phyloP scores from a whole-genome alignment of 2,329 filamentous ascomycete species.

The Phyllosticta capitalensis region DNA sequence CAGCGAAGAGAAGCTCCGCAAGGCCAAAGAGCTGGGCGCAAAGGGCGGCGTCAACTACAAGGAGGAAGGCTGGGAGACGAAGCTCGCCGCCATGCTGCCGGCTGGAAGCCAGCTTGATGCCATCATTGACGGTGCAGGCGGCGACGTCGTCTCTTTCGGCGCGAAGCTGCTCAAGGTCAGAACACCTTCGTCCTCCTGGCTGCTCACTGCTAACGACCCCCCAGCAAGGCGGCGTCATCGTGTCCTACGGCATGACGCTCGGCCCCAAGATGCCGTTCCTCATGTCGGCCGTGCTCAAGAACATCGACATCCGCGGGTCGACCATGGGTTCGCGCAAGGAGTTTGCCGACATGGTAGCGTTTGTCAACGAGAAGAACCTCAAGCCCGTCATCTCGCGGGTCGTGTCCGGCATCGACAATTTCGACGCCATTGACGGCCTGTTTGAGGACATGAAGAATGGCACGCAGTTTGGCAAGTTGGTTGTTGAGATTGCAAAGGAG shows the following conservation, averaged over 20 bases:
- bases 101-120: conserved; percentile 65
- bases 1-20: conserved; percentile 63
- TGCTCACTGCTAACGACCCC: conserved; percentile 1
- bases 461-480: conserved; percentile 85
- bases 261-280: conserved; percentile 75
- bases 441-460: conserved; percentile 85
- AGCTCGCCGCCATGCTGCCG: conserved; percentile 54
- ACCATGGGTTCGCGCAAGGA: conserved; percentile 90
- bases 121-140: conserved; percentile 84
- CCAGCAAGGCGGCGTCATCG: conserved; percentile 67
- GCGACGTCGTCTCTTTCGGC: conserved; percentile 65
- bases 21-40: conserved; percentile 64
- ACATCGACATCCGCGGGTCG: conserved; percentile 74
- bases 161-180: conserved; percentile 56
- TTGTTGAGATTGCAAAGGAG: conserved; percentile 36
- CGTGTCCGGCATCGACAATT: conserved; percentile 61
- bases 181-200: neutral
- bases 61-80: conserved; percentile 70
- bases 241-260: conserved; percentile 85
- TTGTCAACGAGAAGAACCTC: conserved; percentile 65
- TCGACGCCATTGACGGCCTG: conserved; percentile 68
- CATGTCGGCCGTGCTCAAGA: conserved; percentile 76
- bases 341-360: conserved; percentile 82
- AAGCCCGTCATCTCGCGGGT: conserved; percentile 67
- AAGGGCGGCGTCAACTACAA: conserved; percentile 76